A percentile compares a stretch with the other conserved stretches of the same genome.
Conservation (phyloP, 208 protist species). For the Sergeia podlipaevii region DNA sequence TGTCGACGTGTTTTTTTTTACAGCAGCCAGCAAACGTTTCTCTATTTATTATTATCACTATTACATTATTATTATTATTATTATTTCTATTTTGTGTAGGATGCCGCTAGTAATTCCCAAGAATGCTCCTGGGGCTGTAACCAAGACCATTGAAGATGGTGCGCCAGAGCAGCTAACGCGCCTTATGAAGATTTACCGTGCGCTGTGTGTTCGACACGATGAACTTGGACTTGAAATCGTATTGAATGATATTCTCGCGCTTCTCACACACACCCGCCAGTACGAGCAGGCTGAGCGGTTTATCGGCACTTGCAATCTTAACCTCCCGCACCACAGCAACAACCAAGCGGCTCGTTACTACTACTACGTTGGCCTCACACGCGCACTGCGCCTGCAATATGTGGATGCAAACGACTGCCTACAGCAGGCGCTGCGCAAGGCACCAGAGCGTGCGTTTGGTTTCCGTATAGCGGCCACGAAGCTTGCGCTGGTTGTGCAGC, state of each 20-base stretch:
- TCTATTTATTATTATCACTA: too few relatives aligned
- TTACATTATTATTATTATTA: neutral
- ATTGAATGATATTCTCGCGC: slow-evolving; percentile 83
- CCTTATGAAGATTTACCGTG: slow-evolving; percentile 82
- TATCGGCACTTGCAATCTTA: slow-evolving; percentile 81
- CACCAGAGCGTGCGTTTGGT: slow-evolving; percentile 92
- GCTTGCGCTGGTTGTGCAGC: slow-evolving; percentile 95
- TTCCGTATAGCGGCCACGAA: slow-evolving; percentile 94
- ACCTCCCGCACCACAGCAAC: slow-evolving; percentile 74
- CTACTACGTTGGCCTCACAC: slow-evolving; percentile 95
- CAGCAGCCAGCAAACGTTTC: too few relatives aligned
- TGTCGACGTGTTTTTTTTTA: too few relatives aligned
- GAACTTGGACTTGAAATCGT: slow-evolving; percentile 84
- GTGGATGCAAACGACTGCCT: slow-evolving; percentile 92
- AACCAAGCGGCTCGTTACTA: slow-evolving; percentile 95
- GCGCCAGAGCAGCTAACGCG: slow-evolving; percentile 45
- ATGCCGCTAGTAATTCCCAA: slow-evolving; percentile 21
- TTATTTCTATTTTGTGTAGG: neutral
- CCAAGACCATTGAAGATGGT: slow-evolving; percentile 11
- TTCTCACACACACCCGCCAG: slow-evolving; percentile 65
- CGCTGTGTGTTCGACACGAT: slow-evolving; percentile 82
- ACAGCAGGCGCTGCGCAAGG: slow-evolving; percentile 95
- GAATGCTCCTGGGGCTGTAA: neutral
- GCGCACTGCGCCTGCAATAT: slow-evolving; percentile 96
- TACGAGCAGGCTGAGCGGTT: slow-evolving; percentile 83